A percentile compares a stretch with the other conserved stretches of the same genome.
Conservation (phyloP, 2,329 filamentous ascomycete species). For the Fulvia fulva region DNA sequence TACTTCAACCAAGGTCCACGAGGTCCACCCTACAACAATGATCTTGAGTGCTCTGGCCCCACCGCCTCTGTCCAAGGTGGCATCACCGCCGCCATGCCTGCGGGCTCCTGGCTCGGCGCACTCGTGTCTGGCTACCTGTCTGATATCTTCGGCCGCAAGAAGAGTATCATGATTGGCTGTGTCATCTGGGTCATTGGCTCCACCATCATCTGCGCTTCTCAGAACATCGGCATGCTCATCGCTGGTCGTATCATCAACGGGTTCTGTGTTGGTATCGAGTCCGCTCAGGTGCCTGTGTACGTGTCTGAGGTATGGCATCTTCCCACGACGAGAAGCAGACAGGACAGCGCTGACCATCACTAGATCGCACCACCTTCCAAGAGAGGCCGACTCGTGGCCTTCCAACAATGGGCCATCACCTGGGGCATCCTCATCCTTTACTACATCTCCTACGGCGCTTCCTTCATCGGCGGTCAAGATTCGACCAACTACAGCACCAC, state of each 20-base stretch:
- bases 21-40: conserved; percentile 28
- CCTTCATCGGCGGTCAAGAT: conserved; percentile 49
- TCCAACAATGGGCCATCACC: conserved; percentile 71
- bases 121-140: conserved; percentile 55
- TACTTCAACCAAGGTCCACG: conserved; percentile 60
- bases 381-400: conserved; percentile 64
- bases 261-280: conserved; percentile 67
- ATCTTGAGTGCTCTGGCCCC: conserved; percentile 49
- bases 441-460: conserved; percentile 61
- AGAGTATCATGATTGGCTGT: conserved; percentile 50
- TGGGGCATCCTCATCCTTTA: conserved; percentile 63
- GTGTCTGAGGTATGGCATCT: background rate
- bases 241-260: conserved; percentile 66
- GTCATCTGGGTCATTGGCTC: conserved; percentile 49
- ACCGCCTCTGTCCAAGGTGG: conserved; percentile 56
- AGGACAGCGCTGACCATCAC: conserved; percentile 45
- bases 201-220: conserved; percentile 57
- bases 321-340: background rate
- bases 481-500: conserved; percentile 11
- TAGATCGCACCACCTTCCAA: conserved; percentile 56
- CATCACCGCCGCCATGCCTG: conserved; percentile 68
- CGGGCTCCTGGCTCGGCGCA: conserved; percentile 63
- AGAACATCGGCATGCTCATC: conserved; percentile 66
- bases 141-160: conserved; percentile 52
- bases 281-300: conserved; percentile 62